Evolutionary conservation across 176 grass and related monocot species (phyloP).

Genomic region (Rhipidocladum racemiflorum): DNA sequence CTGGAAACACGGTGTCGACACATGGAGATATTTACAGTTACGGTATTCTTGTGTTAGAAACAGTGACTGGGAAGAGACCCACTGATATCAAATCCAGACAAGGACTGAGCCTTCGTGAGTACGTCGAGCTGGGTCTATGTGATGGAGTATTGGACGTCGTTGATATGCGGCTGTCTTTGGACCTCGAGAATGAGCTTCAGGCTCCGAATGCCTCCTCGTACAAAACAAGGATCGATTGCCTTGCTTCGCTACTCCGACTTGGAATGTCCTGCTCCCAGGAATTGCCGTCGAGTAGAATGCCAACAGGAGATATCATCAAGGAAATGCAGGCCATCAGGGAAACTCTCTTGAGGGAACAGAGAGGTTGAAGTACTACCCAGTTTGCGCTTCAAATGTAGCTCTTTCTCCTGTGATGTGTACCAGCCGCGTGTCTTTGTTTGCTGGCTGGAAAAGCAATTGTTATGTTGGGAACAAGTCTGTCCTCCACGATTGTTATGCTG

Average conservation of each 20-base stretch:
- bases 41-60: conserved; percentile 50
- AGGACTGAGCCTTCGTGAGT: conserved; percentile 19
- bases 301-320: not conserved
- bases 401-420: too few species aligned
- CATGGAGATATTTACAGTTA: conserved; percentile 46
- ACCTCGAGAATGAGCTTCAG: not conserved
- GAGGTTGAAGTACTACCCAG: too few species aligned
- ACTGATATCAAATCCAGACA: not conserved
- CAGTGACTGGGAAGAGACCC: conserved; percentile 18
- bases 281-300: not conserved
- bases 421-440: too few species aligned
- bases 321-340: not conserved
- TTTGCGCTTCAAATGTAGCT: too few species aligned
- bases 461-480: too few species aligned
- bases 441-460: too few species aligned
- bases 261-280: not conserved
- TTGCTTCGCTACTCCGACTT: not conserved
- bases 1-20: conserved; percentile 16
- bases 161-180: not conserved
- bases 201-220: not conserved
- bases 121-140: not conserved
- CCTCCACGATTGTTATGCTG: too few species aligned
- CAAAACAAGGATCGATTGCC: not conserved
- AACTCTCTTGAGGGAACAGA: not conserved
- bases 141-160: not conserved